A percentile compares a stretch with the other conserved stretches of the same genome.
phyloP scores from a whole-genome alignment of 2,329 filamentous ascomycete species.

The Penicillium digitatum region DNA sequence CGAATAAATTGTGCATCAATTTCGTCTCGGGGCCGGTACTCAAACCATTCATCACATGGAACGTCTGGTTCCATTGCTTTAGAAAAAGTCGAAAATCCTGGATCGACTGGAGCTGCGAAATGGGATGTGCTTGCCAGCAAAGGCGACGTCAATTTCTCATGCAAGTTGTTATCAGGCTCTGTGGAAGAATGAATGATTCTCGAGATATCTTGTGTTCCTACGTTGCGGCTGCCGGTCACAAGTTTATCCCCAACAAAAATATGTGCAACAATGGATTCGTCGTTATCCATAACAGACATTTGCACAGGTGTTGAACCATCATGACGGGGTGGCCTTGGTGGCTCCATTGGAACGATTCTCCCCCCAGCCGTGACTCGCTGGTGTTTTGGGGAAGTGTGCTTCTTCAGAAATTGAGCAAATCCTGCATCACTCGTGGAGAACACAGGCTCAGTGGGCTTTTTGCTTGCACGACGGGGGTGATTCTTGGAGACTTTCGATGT shows the following conservation, averaged over 20 bases:
- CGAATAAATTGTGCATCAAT: not conserved
- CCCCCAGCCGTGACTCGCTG: slow-evolving; percentile 50
- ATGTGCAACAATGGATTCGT: not conserved
- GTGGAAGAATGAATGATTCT: not conserved
- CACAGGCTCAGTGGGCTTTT: not conserved
- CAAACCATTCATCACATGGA: not conserved
- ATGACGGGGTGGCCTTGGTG: slow-evolving; percentile 18
- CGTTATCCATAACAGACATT: not conserved
- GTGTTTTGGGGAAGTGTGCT: slow-evolving; percentile 48
- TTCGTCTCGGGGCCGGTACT: not conserved
- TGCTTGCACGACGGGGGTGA: not conserved
- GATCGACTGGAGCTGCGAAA: not conserved
- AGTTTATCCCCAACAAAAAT: not conserved
- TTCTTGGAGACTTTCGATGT: not conserved
- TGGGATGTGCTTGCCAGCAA: not conserved
- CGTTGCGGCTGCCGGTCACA: not conserved
- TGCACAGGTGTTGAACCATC: not conserved
- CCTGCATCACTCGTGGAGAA: slow-evolving; percentile 37
- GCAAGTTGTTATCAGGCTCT: not conserved
- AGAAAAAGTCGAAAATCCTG: not conserved
- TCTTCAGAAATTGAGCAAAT: slow-evolving; percentile 46
- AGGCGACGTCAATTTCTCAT: not conserved
- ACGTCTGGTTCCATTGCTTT: not conserved
- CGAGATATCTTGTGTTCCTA: not conserved
- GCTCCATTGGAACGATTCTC: slow-evolving; percentile 47